phyloP scores from a whole-genome alignment of 116 monocot species.

The Iris pallida region DNA sequence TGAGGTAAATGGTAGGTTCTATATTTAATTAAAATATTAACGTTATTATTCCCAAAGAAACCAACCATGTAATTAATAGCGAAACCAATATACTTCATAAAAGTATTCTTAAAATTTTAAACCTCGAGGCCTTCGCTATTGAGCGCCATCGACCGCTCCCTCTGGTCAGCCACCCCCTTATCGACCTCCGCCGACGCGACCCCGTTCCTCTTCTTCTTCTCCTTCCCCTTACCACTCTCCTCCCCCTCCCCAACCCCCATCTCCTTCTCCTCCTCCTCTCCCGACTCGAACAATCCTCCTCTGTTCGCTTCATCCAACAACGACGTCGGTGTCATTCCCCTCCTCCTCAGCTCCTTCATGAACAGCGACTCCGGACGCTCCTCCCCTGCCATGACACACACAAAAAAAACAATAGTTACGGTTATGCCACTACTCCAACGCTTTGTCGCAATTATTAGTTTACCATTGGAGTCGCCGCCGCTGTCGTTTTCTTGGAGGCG shows the following conservation, averaged over 20 bases:
- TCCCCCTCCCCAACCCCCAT: slow-evolving; percentile 11
- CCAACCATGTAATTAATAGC: no score
- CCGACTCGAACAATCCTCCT: slow-evolving; percentile 9
- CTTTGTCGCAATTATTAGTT: neutral
- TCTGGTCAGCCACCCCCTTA: slow-evolving; percentile 33
- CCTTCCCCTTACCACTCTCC: slow-evolving; percentile 13
- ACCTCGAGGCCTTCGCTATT: slow-evolving; percentile 97
- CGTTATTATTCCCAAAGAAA: no score
- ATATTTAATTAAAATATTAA: no score
- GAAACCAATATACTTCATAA: no score
- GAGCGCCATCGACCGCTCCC: slow-evolving; percentile 73
- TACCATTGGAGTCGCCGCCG: slow-evolving; percentile 33
- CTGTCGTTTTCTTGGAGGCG: slow-evolving; percentile 19
- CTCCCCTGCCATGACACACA: slow-evolving; percentile 28
- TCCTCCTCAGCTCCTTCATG: slow-evolving; percentile 83
- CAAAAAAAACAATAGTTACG: no score
- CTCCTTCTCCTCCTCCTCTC: slow-evolving; percentile 29
- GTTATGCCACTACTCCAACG: neutral
- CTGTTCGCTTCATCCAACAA: slow-evolving; percentile 27
- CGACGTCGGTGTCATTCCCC: slow-evolving; percentile 69
- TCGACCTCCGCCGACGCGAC: slow-evolving; percentile 49
- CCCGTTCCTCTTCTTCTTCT: slow-evolving; percentile 40
- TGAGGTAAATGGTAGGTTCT: no score
- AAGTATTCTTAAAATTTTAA: no score
- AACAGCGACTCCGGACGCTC: slow-evolving; percentile 83